Evolutionary conservation across 176 grass and related monocot species (phyloP), one percentile per base, ranked within the genome.

Genomic region (Cenchrus americanus): DNA sequence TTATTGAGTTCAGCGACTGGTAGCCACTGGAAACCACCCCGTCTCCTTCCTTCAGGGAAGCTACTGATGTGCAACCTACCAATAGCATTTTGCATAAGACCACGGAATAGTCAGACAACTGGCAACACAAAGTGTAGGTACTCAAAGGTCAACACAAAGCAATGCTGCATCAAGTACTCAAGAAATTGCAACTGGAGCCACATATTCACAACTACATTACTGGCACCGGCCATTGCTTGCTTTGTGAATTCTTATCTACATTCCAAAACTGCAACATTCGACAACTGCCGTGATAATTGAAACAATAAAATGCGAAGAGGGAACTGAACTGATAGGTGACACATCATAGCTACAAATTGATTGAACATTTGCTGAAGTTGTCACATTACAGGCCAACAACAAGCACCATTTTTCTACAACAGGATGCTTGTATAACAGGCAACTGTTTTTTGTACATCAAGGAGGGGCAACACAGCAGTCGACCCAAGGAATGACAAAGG

Each of bases 351-450:
- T 37, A 37, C 34, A 37, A 37, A n/a, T 58, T 10, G 8, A n/a
- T 58, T 80, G 51, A 69, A 32, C 57, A 58, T 48, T 23, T 27
- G 57, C n/a, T 67, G 27, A 53, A 69, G 6, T 37, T 26, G 15
- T 85, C 79, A 85, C 19, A 71, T 85, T 69, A 68, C 69, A 85
- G 34, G 40, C 50, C 65, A 48, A 50, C 7, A 27, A 26, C 52
- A 87, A 12, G 51, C 60, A 62, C 30, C 71, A 10, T 37, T 50
- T 84, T 62, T 76, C 6, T 89, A 85, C 82, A 85, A 63, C 78
- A 86, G 6, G 34, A 37, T 37, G 34, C 34, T 37, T 37, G 0
- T 37, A 37, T 37, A 2, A 37, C 34, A 37, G 34, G 34, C 3
- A 19, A 40, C 37, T 7, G 2, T 37, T 26, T 30, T 83, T 19